phyloP scores from a whole-genome alignment of 164 flowering plant species.

The Vitis cinerea region DNA sequence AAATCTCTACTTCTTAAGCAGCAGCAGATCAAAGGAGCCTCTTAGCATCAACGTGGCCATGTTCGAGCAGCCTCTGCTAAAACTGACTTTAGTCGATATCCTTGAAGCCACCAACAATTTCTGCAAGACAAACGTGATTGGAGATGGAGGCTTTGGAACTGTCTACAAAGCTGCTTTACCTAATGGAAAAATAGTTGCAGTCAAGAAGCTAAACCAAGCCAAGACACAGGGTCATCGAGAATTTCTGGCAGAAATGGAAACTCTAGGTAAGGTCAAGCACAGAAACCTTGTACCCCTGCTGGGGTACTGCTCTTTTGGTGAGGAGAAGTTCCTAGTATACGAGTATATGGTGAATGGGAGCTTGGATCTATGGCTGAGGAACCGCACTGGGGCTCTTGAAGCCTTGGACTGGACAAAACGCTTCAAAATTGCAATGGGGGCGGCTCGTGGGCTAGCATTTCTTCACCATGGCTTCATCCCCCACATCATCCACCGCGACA shows the following conservation, averaged over 20 bases:
- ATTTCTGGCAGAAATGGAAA: slow-evolving; percentile 84
- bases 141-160: slow-evolving; percentile 87
- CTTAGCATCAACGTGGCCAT: slow-evolving; percentile 75
- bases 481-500: slow-evolving; percentile 79
- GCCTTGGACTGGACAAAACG: slow-evolving; percentile 65
- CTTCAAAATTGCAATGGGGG: slow-evolving; percentile 60
- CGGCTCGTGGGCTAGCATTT: slow-evolving; percentile 77
- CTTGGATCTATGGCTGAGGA: slow-evolving; percentile 75
- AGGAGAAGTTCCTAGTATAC: slow-evolving; percentile 76
- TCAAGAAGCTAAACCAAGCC: slow-evolving; percentile 76
- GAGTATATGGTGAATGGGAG: slow-evolving; percentile 85
- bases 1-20: slow-evolving; percentile 50
- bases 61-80: slow-evolving; percentile 79
- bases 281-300: slow-evolving; percentile 67
- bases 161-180: slow-evolving; percentile 68
- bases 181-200: slow-evolving; percentile 62
- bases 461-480: slow-evolving; percentile 82
- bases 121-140: slow-evolving; percentile 74
- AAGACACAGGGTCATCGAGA: slow-evolving; percentile 78
- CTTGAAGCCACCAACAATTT: slow-evolving; percentile 72
- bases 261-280: slow-evolving; percentile 79
- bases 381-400: slow-evolving; percentile 50
- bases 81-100: slow-evolving; percentile 58
- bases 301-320: slow-evolving; percentile 74
- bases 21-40: slow-evolving; percentile 73